phyloP scores from a whole-genome alignment of 2,329 filamentous ascomycete genomes.

The Alternaria sp. region DNA sequence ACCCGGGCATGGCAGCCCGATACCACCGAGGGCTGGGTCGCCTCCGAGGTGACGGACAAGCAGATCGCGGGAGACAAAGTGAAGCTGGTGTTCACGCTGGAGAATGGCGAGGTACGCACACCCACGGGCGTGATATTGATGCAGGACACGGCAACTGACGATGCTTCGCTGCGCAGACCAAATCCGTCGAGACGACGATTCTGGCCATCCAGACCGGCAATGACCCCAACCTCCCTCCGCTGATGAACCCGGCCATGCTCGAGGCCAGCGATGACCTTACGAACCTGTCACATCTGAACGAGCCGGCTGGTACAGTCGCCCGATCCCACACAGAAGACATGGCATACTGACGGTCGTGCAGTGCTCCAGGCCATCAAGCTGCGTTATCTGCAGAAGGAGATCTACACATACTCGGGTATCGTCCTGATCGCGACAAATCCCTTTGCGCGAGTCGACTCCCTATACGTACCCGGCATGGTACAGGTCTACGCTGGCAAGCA shows the following conservation, averaged over 20 bases:
- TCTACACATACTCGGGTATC: slow-evolving; percentile 99
- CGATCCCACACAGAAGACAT: slow-evolving; percentile 5
- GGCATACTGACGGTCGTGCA: slow-evolving; percentile 52
- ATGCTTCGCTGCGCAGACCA: slow-evolving; percentile 63
- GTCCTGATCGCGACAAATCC: slow-evolving; percentile 98
- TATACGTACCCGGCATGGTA: slow-evolving; percentile 99
- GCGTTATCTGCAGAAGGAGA: slow-evolving; percentile 97
- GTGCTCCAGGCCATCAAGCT: slow-evolving; percentile 97
- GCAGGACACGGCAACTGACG: slow-evolving; percentile 7
- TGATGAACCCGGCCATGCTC: slow-evolving; percentile 98
- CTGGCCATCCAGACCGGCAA: slow-evolving; percentile 78
- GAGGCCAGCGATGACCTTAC: slow-evolving; percentile 98
- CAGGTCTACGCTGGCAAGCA: slow-evolving; percentile 98
- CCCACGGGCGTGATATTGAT: background rate
- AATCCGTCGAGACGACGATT: slow-evolving; percentile 77
- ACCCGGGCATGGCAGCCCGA: slow-evolving; percentile 99
- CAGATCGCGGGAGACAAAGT: slow-evolving; percentile 83
- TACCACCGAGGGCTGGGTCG: slow-evolving; percentile 93
- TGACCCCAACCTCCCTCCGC: slow-evolving; percentile 79
- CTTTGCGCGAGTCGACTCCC: slow-evolving; percentile 94
- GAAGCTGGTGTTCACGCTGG: slow-evolving; percentile 83
- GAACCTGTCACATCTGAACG: slow-evolving; percentile 96
- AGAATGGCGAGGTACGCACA: slow-evolving; percentile 82
- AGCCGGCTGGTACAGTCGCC: slow-evolving; percentile 79
- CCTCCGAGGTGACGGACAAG: slow-evolving; percentile 92